phyloP scores from a whole-genome alignment of 495 filamentous ascomycete species.

The Friedmanniomyces endolithicus region DNA sequence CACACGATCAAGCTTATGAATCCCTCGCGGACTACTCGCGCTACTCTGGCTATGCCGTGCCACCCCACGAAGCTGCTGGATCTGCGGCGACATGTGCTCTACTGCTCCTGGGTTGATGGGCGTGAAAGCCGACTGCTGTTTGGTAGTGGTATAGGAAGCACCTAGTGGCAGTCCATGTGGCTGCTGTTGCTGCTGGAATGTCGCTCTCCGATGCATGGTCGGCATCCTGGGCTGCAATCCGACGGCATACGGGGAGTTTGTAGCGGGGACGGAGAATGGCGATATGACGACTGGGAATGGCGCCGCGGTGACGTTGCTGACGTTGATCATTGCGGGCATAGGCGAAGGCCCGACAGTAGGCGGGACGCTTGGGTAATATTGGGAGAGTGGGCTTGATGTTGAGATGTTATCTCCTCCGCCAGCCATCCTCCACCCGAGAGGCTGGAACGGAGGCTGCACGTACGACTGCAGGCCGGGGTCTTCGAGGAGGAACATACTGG shows the following conservation, averaged over 20 bases:
- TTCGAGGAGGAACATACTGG: constrained; percentile 38
- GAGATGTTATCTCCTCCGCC: neutral
- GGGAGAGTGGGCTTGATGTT: neutral
- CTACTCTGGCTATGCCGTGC: neutral
- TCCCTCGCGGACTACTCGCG: neutral
- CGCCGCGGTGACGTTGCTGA: constrained; percentile 10
- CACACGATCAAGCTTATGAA: constrained; percentile 2
- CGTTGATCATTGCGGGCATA: constrained; percentile 7
- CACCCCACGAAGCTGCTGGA: neutral
- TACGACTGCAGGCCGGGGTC: constrained; percentile 33
- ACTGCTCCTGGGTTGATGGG: constrained; percentile 5
- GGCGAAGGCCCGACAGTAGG: neutral
- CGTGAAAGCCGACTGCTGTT: constrained; percentile 1
- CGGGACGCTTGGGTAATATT: neutral
- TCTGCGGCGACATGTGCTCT: constrained; percentile 27
- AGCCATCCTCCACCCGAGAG: constrained; percentile 31
- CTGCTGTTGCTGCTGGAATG: neutral
- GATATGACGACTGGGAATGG: constrained; percentile 17
- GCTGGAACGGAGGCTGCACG: constrained; percentile 25
- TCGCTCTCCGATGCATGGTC: neutral
- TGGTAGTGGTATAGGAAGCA: neutral
- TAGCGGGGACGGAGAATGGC: constrained; percentile 5
- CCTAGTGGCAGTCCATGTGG: neutral
- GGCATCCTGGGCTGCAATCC: constrained; percentile 18
- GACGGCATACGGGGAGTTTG: constrained; percentile 12